Evolutionary conservation across 2,329 filamentous ascomycete species (phyloP).

Genomic region (Penicillium sp.): DNA sequence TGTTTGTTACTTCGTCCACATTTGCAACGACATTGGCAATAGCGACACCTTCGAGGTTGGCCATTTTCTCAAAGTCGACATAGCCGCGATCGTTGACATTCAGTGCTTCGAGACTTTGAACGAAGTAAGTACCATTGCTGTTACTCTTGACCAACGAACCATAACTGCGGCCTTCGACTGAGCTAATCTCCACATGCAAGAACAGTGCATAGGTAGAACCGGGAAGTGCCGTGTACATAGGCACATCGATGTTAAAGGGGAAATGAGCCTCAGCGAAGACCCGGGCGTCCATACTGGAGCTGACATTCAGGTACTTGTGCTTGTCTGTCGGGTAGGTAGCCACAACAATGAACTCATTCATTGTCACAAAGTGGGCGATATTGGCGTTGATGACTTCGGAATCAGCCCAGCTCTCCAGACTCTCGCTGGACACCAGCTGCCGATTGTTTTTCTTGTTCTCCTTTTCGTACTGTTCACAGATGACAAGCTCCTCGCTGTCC

Average conservation of each 20-base stretch:
- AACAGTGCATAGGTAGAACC: slow-evolving; percentile 94
- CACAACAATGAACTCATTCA: slow-evolving; percentile 94
- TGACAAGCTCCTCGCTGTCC: slow-evolving; percentile 62
- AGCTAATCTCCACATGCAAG: slow-evolving; percentile 81
- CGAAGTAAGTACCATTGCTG: slow-evolving; percentile 94
- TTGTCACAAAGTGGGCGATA: slow-evolving; percentile 83
- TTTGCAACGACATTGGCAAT: slow-evolving; percentile 85
- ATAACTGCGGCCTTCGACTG: slow-evolving; percentile 62
- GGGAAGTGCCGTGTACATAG: slow-evolving; percentile 86
- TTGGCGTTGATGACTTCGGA: slow-evolving; percentile 64
- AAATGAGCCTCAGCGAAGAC: slow-evolving; percentile 81
- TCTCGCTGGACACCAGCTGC: slow-evolving; percentile 67
- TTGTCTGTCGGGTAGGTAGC: slow-evolving; percentile 65
- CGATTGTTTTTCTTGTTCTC: slow-evolving; percentile 62
- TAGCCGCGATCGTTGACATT: slow-evolving; percentile 75
- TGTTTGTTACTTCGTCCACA: slow-evolving; percentile 58
- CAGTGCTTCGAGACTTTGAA: slow-evolving; percentile 74
- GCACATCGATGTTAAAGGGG: slow-evolving; percentile 76
- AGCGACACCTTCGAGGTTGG: slow-evolving; percentile 83
- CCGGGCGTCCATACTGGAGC: slow-evolving; percentile 79
- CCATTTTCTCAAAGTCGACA: slow-evolving; percentile 95
- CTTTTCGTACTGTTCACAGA: slow-evolving; percentile 62
- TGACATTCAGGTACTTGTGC: slow-evolving; percentile 67
- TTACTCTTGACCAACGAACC: slow-evolving; percentile 96
- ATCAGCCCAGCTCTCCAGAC: slow-evolving; percentile 60